Base-by-base conservation (phyloP, 257 asterid genomes). In the Rauvolfia tetraphylla region DNA sequence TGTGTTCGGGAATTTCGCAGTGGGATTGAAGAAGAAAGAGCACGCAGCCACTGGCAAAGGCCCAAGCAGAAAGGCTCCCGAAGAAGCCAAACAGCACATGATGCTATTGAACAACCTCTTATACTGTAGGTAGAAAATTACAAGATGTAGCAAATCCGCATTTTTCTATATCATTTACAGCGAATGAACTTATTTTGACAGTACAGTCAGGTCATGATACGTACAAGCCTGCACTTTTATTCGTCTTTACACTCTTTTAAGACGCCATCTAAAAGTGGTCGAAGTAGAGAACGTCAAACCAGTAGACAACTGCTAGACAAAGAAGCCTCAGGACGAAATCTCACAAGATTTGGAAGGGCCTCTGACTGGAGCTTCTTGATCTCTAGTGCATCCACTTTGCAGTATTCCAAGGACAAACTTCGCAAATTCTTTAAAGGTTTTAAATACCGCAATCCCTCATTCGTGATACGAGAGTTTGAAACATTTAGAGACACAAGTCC, bases 351-450 rank as follows among this genome's bases (percentile, higher is more conserved):
- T 13, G 97, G 97, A 49, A 95, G 98, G 73, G 84, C 78, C 15
- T 87, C 74, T 0, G 85, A 75, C 69, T 90, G 97, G 36, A 95
- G 93, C 83, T 89, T 91, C 89, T 79, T 87, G 57, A 95, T 90
- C 81, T 90, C 98, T 7, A 69, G 71, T 27, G 97, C 94, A 18
- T 90, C 87, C 81, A 95, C 96, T 85, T 88, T 88, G 91, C 97
- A 90, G 29, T 95, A 90, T 69, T 91, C 97, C 87, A 95, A 68
- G 4, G 91, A 89, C 71, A 95, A 87, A 0, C 95, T 89, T 57
- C 85, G 87, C 88, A 95, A 74, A 53, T 89, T 88, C 78, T 89
- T 91, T 36, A 93, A 91, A 1, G 91, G 79, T 85, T 88, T 93
- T 51, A 95, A 84, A 79, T 91, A 92, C 79, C 83, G 83, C 80